Evolutionary conservation across 805 yeast species (phyloP).

Genomic region (Spathaspora arborariae): DNA sequence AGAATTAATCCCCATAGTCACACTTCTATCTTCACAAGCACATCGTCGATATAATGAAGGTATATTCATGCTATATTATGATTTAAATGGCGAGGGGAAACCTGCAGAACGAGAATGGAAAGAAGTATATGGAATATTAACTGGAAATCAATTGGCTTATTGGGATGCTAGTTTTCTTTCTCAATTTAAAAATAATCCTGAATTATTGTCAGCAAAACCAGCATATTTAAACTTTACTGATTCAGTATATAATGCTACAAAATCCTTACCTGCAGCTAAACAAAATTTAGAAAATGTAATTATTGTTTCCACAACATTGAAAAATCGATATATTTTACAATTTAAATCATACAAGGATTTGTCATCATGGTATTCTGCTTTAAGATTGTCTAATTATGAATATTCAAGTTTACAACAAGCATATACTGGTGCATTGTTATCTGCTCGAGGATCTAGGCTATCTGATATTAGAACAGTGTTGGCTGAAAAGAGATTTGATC

Average conservation of each 20-base stretch:
- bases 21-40: constrained; percentile 67
- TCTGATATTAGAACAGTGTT: constrained; percentile 84
- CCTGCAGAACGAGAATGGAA: constrained; percentile 84
- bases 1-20: constrained; percentile 66
- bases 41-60: constrained; percentile 78
- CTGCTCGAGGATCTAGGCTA: constrained; percentile 85
- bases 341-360: constrained; percentile 63
- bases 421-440: constrained; percentile 88
- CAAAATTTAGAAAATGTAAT: constrained; percentile 69
- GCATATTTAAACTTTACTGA: constrained; percentile 88
- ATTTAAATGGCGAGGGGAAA: constrained; percentile 78
- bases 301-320: constrained; percentile 88
- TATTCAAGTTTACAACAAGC: constrained; percentile 86
- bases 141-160: constrained; percentile 87
- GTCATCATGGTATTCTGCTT: constrained; percentile 76
- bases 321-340: constrained; percentile 82
- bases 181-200: constrained; percentile 49
- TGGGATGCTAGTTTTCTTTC: constrained; percentile 81
- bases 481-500: constrained; percentile 79
- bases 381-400: constrained; percentile 78
- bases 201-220: constrained; percentile 50
- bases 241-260: constrained; percentile 74
- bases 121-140: constrained; percentile 87
- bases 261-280: constrained; percentile 59
- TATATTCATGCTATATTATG: constrained; percentile 67